Conservation (phyloP, 768 basidiomycete genomes). For the Hygrophoropsis aurantiaca region DNA sequence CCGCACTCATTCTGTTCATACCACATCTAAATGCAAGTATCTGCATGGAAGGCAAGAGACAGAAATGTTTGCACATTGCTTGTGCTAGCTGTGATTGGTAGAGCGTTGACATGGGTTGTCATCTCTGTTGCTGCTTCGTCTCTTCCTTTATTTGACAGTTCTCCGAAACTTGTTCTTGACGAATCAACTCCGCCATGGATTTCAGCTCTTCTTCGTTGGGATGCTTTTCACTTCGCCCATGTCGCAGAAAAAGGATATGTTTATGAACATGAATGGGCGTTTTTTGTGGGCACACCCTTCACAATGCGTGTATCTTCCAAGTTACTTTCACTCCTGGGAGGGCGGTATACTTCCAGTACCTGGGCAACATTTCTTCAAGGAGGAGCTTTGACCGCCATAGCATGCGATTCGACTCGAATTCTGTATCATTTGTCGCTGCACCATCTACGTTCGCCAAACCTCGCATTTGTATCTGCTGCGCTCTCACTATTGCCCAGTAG, state of each 20-base stretch:
- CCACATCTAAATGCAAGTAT: too few relatives aligned
- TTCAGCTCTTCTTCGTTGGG: constrained; percentile 73
- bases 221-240: constrained; percentile 75
- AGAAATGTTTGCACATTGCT: constrained; percentile 20
- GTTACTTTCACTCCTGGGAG: constrained; percentile 15
- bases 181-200: constrained; percentile 13
- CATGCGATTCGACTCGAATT: constrained; percentile 43
- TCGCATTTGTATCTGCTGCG: constrained; percentile 61
- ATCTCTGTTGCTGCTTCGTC: constrained; percentile 16
- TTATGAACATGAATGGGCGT: constrained; percentile 88
- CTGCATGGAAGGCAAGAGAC: too few relatives aligned
- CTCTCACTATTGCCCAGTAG: constrained; percentile 82
- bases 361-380: constrained; percentile 33
- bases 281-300: constrained; percentile 68
- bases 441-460: constrained; percentile 51
- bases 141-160: constrained; percentile 25
- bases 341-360: constrained; percentile 2
- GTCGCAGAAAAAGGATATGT: constrained; percentile 58
- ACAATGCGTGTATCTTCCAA: constrained; percentile 44
- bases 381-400: constrained; percentile 36
- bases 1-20: too few relatives aligned
- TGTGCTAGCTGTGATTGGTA: constrained; percentile 20
- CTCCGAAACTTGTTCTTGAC: constrained; percentile 21
- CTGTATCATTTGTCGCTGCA: constrained; percentile 60
- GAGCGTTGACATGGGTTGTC: constrained; percentile 18